Conservation (phyloP, 768 basidiomycete species). For the Termitomyces sp. region DNA sequence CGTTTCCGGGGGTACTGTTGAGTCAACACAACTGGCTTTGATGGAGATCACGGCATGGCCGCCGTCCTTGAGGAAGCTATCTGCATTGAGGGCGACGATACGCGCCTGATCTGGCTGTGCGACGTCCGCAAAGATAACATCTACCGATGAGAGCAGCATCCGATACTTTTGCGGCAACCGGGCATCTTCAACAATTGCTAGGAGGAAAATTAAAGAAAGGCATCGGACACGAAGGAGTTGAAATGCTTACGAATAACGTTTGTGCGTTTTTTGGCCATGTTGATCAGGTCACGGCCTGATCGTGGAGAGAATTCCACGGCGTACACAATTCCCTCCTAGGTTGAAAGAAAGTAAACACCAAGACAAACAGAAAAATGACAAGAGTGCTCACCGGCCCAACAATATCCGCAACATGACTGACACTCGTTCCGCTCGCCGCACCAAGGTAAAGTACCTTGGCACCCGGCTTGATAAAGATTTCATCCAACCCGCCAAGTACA, state of each 20-base stretch:
- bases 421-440: constrained; percentile 96
- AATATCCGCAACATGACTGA: constrained; percentile 98
- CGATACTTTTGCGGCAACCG: constrained; percentile 95
- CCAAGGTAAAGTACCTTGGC: constrained; percentile 97
- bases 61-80: constrained; percentile 91
- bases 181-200: constrained; percentile 96
- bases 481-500: constrained; percentile 90
- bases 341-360: constrained; percentile 6
- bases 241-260: constrained; percentile 87
- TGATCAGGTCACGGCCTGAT: constrained; percentile 95
- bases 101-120: constrained; percentile 99
- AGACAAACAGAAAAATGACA: neutral
- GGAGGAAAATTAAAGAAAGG: neutral
- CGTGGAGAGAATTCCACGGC: constrained; percentile 97
- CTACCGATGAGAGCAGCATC: constrained; percentile 92
- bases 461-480: constrained; percentile 90
- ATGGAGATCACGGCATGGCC: constrained; percentile 95
- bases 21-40: constrained; percentile 99
- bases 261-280: constrained; percentile 99
- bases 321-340: constrained; percentile 90
- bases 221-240: neutral
- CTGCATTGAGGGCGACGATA: constrained; percentile 89
- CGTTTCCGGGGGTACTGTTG: constrained; percentile 83
- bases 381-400: constrained; percentile 77
- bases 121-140: constrained; percentile 97